Conservation (phyloP, 495 filamentous ascomycete species). For the Penicillium paxilli region DNA sequence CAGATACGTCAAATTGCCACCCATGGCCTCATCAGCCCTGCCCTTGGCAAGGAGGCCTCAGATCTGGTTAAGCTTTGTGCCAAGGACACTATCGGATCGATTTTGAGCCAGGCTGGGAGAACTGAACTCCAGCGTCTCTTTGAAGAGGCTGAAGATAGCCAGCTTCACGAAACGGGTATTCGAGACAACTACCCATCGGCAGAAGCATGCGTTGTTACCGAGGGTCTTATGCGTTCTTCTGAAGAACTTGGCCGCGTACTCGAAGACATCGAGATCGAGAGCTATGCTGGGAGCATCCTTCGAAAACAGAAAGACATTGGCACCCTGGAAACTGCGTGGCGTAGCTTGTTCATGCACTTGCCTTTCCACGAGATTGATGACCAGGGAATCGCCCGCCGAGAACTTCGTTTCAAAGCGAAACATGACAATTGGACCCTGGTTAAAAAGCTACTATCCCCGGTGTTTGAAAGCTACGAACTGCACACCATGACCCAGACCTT, state of each 20-base stretch:
- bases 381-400: constrained; percentile 58
- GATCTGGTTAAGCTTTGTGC: constrained; percentile 31
- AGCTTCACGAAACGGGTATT: constrained; percentile 66
- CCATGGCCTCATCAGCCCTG: constrained; percentile 32
- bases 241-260: constrained; percentile 28
- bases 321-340: constrained; percentile 71
- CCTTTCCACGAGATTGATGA: constrained; percentile 77
- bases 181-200: constrained; percentile 53
- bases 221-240: constrained; percentile 55
- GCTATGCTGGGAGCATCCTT: constrained; percentile 11
- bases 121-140: constrained; percentile 60
- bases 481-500: constrained; percentile 54
- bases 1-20: constrained; percentile 42
- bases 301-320: constrained; percentile 45
- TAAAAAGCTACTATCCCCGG: constrained; percentile 62
- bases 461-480: constrained; percentile 63
- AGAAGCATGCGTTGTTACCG: constrained; percentile 67
- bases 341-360: constrained; percentile 67
- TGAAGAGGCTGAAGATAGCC: constrained; percentile 54
- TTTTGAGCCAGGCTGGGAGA: constrained; percentile 39
- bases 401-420: constrained; percentile 50
- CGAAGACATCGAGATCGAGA: constrained; percentile 55
- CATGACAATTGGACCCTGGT: constrained; percentile 75
- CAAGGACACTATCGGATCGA: constrained; percentile 40
- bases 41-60: constrained; percentile 21